Conservation (phyloP, 208 protist species). For the Phytomonas sp. region DNA sequence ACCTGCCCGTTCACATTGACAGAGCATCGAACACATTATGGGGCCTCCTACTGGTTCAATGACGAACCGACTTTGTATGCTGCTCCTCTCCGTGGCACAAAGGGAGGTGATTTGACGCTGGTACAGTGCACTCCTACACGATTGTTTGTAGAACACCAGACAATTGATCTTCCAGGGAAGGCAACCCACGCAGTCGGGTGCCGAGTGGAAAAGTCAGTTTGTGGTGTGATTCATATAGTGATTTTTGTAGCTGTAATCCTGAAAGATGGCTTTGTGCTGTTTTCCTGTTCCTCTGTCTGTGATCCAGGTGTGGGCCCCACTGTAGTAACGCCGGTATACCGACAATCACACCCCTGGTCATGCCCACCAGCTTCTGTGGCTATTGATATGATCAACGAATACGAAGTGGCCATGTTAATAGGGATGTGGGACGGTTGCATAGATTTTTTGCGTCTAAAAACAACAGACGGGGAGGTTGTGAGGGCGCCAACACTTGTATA, state of each 20-base stretch:
- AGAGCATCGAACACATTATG: neutral
- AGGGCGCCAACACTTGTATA: neutral
- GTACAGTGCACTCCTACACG: slow-evolving; percentile 22
- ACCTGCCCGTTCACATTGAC: neutral
- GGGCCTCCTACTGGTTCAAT: neutral
- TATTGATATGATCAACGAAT: neutral
- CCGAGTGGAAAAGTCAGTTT: neutral
- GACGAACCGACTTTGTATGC: slow-evolving; percentile 18
- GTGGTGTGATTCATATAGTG: neutral
- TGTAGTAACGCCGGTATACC: neutral
- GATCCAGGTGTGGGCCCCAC: neutral
- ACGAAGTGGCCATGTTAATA: neutral
- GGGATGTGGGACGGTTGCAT: neutral
- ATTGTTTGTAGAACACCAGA: slow-evolving; percentile 5
- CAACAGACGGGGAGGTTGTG: neutral
- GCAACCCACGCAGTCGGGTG: slow-evolving; percentile 13
- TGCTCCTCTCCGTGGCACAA: slow-evolving; percentile 2
- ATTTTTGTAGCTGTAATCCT: neutral
- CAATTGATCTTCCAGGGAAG: slow-evolving; percentile 9
- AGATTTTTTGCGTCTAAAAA: neutral
- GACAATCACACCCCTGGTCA: neutral
- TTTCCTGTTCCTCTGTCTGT: neutral
- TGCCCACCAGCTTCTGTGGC: neutral
- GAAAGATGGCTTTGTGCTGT: neutral
- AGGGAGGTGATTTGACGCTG: slow-evolving; percentile 2